Evolutionary conservation across 768 basidiomycete species (phyloP).

Genomic region (Suillus placidus): DNA sequence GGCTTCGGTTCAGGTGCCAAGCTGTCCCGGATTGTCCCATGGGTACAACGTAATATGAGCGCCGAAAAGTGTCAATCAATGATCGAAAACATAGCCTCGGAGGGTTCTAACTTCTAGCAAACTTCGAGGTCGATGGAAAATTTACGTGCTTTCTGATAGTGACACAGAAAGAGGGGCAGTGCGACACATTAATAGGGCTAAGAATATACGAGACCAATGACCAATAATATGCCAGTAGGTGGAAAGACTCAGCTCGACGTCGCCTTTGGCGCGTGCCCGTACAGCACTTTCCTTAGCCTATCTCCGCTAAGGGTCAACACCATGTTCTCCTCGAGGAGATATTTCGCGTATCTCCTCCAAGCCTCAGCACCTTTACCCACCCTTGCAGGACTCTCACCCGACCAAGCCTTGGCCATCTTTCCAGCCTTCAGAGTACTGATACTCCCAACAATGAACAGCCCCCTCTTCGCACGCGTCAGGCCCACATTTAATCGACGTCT

Average conservation of each 20-base stretch:
- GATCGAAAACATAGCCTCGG: neutral
- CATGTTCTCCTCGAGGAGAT: constrained; percentile 51
- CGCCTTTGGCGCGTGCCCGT: constrained; percentile 23
- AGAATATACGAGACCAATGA: neutral
- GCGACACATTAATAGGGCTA: neutral
- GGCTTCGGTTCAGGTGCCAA: neutral
- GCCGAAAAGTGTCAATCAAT: neutral
- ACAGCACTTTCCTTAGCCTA: constrained; percentile 40
- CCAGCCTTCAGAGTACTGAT: constrained; percentile 62
- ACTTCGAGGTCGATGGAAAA: neutral
- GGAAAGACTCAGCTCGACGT: constrained; percentile 1
- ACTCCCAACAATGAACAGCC: constrained; percentile 80
- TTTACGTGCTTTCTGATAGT: neutral
- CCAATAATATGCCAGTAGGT: neutral
- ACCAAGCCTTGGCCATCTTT: constrained; percentile 33
- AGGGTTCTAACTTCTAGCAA: neutral
- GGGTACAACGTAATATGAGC: constrained; percentile 4
- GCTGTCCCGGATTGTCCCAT: neutral
- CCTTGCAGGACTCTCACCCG: constrained; percentile 18
- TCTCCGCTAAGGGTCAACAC: constrained; percentile 53
- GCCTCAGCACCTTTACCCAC: constrained; percentile 50
- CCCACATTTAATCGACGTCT: constrained; percentile 87
- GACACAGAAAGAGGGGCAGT: neutral
- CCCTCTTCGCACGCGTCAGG: constrained; percentile 84
- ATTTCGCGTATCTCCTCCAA: constrained; percentile 66